Evolutionary conservation across 805 yeast species (phyloP), one percentile per base, ranked within the genome.

Genomic region (Candida michaelii): DNA sequence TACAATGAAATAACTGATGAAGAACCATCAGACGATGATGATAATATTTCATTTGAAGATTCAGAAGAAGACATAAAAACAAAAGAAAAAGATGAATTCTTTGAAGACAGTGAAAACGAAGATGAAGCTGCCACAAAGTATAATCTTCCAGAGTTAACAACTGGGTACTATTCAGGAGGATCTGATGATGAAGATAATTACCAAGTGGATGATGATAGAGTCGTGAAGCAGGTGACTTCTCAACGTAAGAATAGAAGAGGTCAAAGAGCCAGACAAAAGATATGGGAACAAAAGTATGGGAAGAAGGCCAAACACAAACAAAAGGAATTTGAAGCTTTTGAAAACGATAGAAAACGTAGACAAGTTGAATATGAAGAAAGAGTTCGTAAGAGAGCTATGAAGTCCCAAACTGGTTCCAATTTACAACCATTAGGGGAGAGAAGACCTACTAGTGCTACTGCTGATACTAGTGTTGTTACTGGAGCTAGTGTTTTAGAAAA

Each of bases 221-320:
- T 74, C 8, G 80, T 80, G 5, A 76, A 80, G 43, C 72, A 69
- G 36, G 66, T 73, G 3, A 80, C 82, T 1, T 57, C 76, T 21
- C 74, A 72, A 14, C 77, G 91, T 49, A 89, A 89, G 54, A 93
- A 93, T 62, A 76, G 99, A 66, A 80, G 97, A 62, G 99, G 99
- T 18, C 99, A 93, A 69, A 76, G 98, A 46, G 99, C 97, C 1
- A 82, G 99, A 67, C 93, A 91, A 62, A 85, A 86, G 71, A 89
- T 93, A 40, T 93, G 98, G 98, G 99, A 89, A 59, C 70, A 77
- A 65, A 91, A 93, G 62, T 93, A 73, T 59, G 98, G 98, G 19
- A 62, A 62, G 14, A 68, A 72, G 18, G 99, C 99, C n/a, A 82
- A 80, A 43, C 99, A 93, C 61, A 76, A 90, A 17, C 72, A 78